phyloP scores from a whole-genome alignment of 495 filamentous ascomycete genomes.

The Eremomyces bilateralis region DNA sequence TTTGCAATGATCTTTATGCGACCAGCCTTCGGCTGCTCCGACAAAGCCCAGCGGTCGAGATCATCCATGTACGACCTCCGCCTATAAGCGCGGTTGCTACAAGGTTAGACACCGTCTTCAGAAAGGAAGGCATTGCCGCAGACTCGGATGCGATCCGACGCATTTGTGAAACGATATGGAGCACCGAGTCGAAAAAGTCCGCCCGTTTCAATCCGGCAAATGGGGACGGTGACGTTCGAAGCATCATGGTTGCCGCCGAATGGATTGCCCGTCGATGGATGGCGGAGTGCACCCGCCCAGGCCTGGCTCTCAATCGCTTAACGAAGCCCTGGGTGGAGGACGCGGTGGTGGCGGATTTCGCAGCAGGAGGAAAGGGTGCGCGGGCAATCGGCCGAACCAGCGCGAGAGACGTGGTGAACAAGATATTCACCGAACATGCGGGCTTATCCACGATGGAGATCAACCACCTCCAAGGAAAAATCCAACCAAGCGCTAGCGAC shows the following conservation, averaged over 20 bases:
- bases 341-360: conserved; percentile 43
- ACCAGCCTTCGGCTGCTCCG: conserved; percentile 67
- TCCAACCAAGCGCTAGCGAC: too few relatives aligned
- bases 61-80: conserved; percentile 81
- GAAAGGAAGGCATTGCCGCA: conserved; percentile 62
- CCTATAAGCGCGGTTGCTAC: conserved; percentile 68
- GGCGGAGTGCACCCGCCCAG: too few relatives aligned
- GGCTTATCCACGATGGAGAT: conserved; percentile 43
- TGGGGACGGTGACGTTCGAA: conserved; percentile 76
- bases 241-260: conserved; percentile 82
- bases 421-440: conserved; percentile 70
- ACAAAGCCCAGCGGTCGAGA: conserved; percentile 59
- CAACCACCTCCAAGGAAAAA: too few relatives aligned
- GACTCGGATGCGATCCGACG: conserved; percentile 75
- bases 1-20: conserved; percentile 97
- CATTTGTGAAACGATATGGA: conserved; percentile 83
- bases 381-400: conserved; percentile 60
- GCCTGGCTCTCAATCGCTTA: conserved; percentile 24
- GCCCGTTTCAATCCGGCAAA: conserved; percentile 28
- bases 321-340: conserved; percentile 72
- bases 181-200: conserved; percentile 46
- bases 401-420: conserved; percentile 59
- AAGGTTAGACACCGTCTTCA: conserved; percentile 62
- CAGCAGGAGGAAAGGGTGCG: conserved; percentile 54
- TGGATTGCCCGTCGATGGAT: conserved; percentile 74